A percentile compares a stretch with the other conserved stretches of the same genome.
Conservation (phyloP, 2,329 filamentous ascomycete species). For the Fusarium sororula region DNA sequence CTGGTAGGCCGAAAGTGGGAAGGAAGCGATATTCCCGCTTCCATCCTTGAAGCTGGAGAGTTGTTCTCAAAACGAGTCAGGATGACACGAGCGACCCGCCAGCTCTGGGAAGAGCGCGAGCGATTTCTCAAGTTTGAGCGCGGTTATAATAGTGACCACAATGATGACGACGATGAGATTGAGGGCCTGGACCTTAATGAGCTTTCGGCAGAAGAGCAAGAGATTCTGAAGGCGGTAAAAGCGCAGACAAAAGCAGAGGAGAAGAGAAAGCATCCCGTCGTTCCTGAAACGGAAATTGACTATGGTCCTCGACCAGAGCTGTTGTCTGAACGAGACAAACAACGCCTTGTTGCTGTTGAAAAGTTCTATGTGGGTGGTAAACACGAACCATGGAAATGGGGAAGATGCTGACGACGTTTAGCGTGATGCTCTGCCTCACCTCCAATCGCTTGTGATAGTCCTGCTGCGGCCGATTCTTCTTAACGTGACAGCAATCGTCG, state of each 20-base stretch:
- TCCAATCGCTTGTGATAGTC: slow-evolving; percentile 94
- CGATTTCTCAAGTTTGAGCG: slow-evolving; percentile 91
- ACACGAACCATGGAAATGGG: background rate
- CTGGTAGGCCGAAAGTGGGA: slow-evolving; percentile 89
- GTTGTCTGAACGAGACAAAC: slow-evolving; percentile 64
- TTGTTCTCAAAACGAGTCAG: slow-evolving; percentile 90
- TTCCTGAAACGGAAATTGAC: slow-evolving; percentile 46
- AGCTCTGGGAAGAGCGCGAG: slow-evolving; percentile 94
- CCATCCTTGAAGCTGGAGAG: slow-evolving; percentile 93
- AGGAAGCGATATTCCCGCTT: slow-evolving; percentile 92
- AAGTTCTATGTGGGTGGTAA: slow-evolving; percentile 78
- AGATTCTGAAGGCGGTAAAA: slow-evolving; percentile 53
- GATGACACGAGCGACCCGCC: slow-evolving; percentile 89
- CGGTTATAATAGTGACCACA: slow-evolving; percentile 74
- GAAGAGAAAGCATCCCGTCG: slow-evolving; percentile 29
- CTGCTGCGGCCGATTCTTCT: slow-evolving; percentile 87
- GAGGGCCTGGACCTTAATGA: slow-evolving; percentile 59
- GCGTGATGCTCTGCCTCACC: slow-evolving; percentile 79
- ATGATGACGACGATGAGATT: slow-evolving; percentile 56
- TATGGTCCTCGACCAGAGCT: slow-evolving; percentile 59
- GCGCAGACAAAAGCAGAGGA: slow-evolving; percentile 47
- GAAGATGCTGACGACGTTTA: slow-evolving; percentile 47
- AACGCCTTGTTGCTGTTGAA: slow-evolving; percentile 78
- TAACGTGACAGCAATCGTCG: slow-evolving; percentile 86
- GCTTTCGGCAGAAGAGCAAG: slow-evolving; percentile 52